Percentiles rank a stretch among this genome's conserved stretches.
These are phyloP conservation scores for Arthrobotrys musiformis DNA, from an alignment of 2,329 filamentous ascomycete genomes.

Conservation along the genomic window DNA sequence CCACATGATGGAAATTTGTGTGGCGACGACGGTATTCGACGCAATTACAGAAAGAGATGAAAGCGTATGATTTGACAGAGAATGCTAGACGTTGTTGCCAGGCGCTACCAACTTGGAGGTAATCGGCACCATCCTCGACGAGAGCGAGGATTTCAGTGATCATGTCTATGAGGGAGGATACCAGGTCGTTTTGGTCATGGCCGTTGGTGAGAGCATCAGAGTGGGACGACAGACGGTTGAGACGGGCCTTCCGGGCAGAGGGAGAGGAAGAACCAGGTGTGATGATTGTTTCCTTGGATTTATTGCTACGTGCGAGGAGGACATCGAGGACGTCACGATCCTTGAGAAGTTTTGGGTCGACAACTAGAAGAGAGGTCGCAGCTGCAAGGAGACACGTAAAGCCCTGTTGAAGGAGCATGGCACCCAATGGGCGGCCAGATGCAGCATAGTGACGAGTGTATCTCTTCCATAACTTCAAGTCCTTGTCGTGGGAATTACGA, in stretches of 20 bases:
- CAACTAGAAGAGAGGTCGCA: conserved; percentile 77
- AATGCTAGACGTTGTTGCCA: conserved; percentile 89
- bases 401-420: conserved; percentile 88
- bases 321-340: conserved; percentile 77
- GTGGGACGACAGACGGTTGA: conserved; percentile 44
- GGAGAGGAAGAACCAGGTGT: conserved; percentile 66
- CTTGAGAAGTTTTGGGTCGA: conserved; percentile 71
- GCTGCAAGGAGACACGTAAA: conserved; percentile 87
- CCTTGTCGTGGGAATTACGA: conserved; percentile 78
- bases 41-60: conserved; percentile 88
- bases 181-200: conserved; percentile 67
- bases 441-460: conserved; percentile 84
- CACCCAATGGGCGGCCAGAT: conserved; percentile 82
- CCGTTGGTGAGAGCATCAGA: conserved; percentile 59
- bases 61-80: conserved; percentile 81
- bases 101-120: conserved; percentile 82
- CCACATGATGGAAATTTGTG: neutral
- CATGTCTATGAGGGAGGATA: conserved; percentile 74
- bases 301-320: conserved; percentile 69
- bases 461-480: conserved; percentile 77
- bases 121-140: conserved; percentile 89
- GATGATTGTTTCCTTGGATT: conserved; percentile 39
- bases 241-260: conserved; percentile 60
- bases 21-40: conserved; percentile 81
- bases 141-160: conserved; percentile 85